These are phyloP conservation scores for Chrysopogon serrulatus DNA, from an alignment of 176 grass and related monocot species.

Conservation along the genomic window DNA sequence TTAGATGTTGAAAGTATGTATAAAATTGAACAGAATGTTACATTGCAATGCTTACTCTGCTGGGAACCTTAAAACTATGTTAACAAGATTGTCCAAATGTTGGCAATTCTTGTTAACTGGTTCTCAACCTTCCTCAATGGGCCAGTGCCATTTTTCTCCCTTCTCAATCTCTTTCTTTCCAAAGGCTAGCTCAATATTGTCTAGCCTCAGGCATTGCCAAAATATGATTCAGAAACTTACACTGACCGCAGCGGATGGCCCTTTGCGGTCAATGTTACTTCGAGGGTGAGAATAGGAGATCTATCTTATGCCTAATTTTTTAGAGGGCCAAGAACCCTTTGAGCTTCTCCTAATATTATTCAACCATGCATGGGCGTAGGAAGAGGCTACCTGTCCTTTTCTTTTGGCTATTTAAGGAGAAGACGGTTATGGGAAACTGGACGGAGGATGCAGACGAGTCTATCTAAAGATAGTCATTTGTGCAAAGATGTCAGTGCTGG, in stretches of 20 bases:
- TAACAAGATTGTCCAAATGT: slow-evolving; percentile 17
- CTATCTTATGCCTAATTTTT: slow-evolving; percentile 33
- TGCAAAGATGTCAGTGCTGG: background rate
- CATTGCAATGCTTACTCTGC: slow-evolving; percentile 30
- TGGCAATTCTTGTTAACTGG: slow-evolving; percentile 17
- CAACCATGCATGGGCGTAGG: slow-evolving; percentile 23
- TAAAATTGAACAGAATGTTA: background rate
- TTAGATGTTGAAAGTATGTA: background rate
- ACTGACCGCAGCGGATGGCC: slow-evolving; percentile 22
- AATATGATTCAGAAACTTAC: slow-evolving; percentile 5
- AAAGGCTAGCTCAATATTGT: slow-evolving; percentile 29
- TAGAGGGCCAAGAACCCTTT: slow-evolving; percentile 20
- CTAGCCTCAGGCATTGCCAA: background rate
- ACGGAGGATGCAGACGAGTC: slow-evolving; percentile 20
- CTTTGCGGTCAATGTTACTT: slow-evolving; percentile 25
- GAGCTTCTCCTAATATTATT: slow-evolving; percentile 29
- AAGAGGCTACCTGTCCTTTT: slow-evolving; percentile 15
- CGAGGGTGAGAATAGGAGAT: slow-evolving; percentile 13
- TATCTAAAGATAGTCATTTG: slow-evolving; percentile 43
- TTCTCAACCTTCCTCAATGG: slow-evolving; percentile 10
- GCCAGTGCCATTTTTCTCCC: slow-evolving; percentile 4
- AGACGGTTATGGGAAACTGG: slow-evolving; percentile 29
- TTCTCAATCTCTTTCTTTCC: slow-evolving; percentile 8
- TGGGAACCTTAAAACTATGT: slow-evolving; percentile 1
- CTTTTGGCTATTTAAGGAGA: slow-evolving; percentile 31